phyloP scores from a whole-genome alignment of 1,284 basidiomycete genomes.

The Austroboletus novae-zelandiae region DNA sequence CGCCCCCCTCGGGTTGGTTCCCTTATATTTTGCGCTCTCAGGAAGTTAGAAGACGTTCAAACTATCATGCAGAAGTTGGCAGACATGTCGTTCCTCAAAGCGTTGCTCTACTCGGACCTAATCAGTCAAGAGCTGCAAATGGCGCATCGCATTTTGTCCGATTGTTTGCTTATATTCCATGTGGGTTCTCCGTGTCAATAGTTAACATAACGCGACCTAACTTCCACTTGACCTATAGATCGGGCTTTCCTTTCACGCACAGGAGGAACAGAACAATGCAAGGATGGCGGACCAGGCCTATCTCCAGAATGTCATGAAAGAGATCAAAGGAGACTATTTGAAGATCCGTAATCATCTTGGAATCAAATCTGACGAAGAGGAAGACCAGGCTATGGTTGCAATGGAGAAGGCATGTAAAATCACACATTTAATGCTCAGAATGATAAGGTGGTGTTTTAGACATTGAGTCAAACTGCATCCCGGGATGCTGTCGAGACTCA shows the following conservation, averaged over 20 bases:
- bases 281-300: not conserved
- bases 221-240: not conserved
- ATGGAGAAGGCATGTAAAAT: not conserved
- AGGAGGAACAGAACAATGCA: not conserved
- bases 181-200: not conserved
- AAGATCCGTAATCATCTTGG: not conserved
- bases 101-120: not conserved
- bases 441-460: not conserved
- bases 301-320: not conserved
- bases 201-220: not conserved
- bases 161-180: not conserved
- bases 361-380: not conserved
- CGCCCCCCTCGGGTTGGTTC: not conserved
- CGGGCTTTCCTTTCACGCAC: not conserved
- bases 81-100: not conserved
- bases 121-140: not conserved
- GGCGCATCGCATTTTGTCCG: not conserved
- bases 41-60: not conserved
- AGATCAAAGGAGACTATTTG: not conserved
- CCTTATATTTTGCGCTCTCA: not conserved
- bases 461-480: not conserved
- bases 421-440: not conserved
- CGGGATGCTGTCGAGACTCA: not conserved
- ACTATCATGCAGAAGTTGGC: not conserved
- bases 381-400: not conserved